Evolutionary conservation across 331 rosid species (phyloP).

Genomic region (Saraca asoca): DNA sequence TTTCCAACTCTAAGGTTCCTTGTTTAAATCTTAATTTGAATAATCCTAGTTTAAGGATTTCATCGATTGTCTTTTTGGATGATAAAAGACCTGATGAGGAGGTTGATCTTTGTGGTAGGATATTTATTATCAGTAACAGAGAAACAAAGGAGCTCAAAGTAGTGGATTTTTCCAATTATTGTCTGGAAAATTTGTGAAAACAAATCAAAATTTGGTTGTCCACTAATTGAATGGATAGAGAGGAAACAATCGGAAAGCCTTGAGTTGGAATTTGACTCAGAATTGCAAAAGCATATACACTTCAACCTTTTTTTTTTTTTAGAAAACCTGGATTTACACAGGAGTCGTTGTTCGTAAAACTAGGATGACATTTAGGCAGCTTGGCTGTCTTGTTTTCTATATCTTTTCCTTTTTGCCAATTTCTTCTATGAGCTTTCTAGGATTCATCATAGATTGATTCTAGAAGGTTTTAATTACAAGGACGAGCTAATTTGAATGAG

Average conservation of each 20-base stretch:
- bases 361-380: not conserved
- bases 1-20: not conserved
- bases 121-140: conserved; percentile 26
- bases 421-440: not conserved
- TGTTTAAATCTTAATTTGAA: not conserved
- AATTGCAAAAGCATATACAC: too few relatives aligned
- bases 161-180: not conserved
- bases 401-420: not conserved
- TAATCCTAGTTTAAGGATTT: conserved; percentile 6
- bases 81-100: conserved; percentile 3
- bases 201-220: not conserved
- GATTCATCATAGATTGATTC: not conserved
- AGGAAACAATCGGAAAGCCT: not conserved
- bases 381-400: not conserved
- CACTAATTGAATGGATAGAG: not conserved
- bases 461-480: not conserved
- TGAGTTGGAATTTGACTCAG: conserved; percentile 19
- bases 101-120: too few relatives aligned
- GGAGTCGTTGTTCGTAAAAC: not conserved
- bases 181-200: too few relatives aligned
- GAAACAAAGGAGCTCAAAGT: not conserved
- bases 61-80: not conserved
- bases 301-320: too few relatives aligned
- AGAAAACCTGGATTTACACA: too few relatives aligned
- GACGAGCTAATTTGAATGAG: not conserved